These are phyloP conservation scores for Canna indica DNA, from an alignment of 176 grass and related monocot species.

Conservation along the genomic window DNA sequence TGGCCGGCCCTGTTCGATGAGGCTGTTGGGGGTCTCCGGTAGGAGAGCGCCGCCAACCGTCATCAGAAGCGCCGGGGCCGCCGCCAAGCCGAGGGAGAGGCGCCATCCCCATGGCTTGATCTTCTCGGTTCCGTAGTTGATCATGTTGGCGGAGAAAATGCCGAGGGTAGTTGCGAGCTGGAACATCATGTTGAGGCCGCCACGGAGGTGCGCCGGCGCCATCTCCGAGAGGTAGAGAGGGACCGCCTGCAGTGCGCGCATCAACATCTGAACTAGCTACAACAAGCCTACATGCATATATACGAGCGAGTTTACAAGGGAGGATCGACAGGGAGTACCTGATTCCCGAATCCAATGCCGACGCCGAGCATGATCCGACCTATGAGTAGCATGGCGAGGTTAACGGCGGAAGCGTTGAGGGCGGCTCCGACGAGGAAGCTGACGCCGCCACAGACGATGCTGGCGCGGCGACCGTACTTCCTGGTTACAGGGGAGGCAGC, in stretches of 20 bases:
- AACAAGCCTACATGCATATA: no score
- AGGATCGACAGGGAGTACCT: slow-evolving; percentile 60
- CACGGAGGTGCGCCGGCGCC: slow-evolving; percentile 82
- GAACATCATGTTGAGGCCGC: slow-evolving; percentile 97
- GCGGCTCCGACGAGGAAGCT: slow-evolving; percentile 72
- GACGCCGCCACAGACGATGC: slow-evolving; percentile 78
- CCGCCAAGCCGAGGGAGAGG: slow-evolving; percentile 68
- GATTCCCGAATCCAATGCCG: slow-evolving; percentile 84
- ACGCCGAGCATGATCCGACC: slow-evolving; percentile 91
- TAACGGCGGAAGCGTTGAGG: slow-evolving; percentile 56
- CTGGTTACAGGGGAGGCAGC: slow-evolving; percentile 64
- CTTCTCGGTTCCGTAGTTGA: slow-evolving; percentile 93
- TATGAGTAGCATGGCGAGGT: slow-evolving; percentile 68
- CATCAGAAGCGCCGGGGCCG: slow-evolving; percentile 60
- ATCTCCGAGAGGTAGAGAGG: slow-evolving; percentile 87
- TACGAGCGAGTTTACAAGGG: slow-evolving; percentile 14
- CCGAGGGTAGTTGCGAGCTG: slow-evolving; percentile 89
- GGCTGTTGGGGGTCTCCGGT: slow-evolving; percentile 92
- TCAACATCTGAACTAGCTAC: no score
- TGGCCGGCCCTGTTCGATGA: slow-evolving; percentile 49
- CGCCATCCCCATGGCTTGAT: slow-evolving; percentile 84
- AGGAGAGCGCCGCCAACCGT: slow-evolving; percentile 58
- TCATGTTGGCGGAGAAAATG: slow-evolving; percentile 90
- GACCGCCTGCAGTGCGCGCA: slow-evolving; percentile 33
- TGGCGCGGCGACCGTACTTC: slow-evolving; percentile 72